Conservation (phyloP, 371 early-diverging fungal genomes). For the Actinomortierella ambigua region DNA sequence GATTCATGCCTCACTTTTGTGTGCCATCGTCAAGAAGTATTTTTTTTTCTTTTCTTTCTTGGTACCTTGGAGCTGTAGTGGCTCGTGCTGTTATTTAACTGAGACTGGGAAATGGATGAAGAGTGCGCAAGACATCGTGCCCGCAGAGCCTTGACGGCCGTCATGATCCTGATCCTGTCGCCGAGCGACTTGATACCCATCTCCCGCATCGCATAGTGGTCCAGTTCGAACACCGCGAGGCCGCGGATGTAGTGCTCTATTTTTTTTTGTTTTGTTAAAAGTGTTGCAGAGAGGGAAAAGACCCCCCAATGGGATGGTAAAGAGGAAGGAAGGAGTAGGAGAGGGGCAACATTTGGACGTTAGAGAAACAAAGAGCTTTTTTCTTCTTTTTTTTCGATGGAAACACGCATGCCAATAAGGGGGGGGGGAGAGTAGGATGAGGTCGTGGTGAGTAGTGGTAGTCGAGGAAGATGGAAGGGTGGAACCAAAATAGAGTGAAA, state of each 20-base stretch:
- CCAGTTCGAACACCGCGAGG: conserved; percentile 79
- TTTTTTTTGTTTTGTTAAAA: conserved; percentile 58
- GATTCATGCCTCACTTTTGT: neutral
- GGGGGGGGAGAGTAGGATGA: too few species aligned
- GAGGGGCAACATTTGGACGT: conserved; percentile 1
- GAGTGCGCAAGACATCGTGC: conserved; percentile 60
- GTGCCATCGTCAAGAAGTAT: neutral
- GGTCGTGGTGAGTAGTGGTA: too few species aligned
- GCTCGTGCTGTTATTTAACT: conserved; percentile 2
- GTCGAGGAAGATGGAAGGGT: too few species aligned
- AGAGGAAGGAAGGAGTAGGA: neutral
- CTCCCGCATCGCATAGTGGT: conserved; percentile 80
- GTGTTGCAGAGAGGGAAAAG: conserved; percentile 8
- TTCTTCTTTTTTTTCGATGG: neutral
- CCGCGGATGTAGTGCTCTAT: conserved; percentile 69
- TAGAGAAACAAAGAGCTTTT: too few species aligned
- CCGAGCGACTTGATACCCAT: conserved; percentile 85
- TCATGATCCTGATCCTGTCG: conserved; percentile 78
- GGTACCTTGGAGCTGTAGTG: conserved; percentile 21
- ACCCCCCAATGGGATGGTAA: neutral
- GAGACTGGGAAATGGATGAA: conserved; percentile 3
- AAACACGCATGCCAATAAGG: conserved; percentile 7
- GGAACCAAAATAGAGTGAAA: too few species aligned
- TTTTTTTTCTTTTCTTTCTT: neutral
- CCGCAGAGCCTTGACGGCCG: conserved; percentile 74